Base-by-base conservation (phyloP, 805 yeast species). In the Wickerhamiella cacticola region DNA sequence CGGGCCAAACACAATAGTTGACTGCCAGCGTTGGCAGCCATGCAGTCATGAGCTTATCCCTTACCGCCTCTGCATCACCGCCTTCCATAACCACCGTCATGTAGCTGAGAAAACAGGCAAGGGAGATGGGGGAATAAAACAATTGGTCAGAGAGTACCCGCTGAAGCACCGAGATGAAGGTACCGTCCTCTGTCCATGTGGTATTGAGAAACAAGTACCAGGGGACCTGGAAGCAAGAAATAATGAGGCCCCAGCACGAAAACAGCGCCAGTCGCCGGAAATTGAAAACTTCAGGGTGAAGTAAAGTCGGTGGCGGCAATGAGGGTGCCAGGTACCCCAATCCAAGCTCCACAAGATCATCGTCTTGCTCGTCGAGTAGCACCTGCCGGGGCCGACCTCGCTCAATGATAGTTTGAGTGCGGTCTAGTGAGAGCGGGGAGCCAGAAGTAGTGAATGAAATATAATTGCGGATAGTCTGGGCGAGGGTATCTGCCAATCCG, bases 1-100 rank as follows among this genome's bases (percentile, higher is more conserved):
- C 63, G 0, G 97, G 97, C 98, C 97, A 92, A 10, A 89, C 81
- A 45, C 70, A 59, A 88, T 94, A 86, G 62, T 87, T 88, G 15
- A 82, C 71, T 28, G 68, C 61, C 36, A 88, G 63, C 0, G 95
- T 87, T 3, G 73, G 70, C 25, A 67, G 54, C 48, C 79, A 78
- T 66, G 82, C 68, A 49, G 72, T 74, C 55, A 72, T 69, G 46
- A 87, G 69, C 65, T 85, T 88, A 5, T 64, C 71, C 48, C 72
- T 70, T 21, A 86, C 72, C 9, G 82, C 83, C 1, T 73, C 72
- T 61, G 72, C 68, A 39, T 79, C 75, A 2, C 94, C 92, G 36
- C 72, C 71, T 56, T 89, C 96, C 48, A 87, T 72, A 1, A 85
- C 78, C 48, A 82, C 74, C 13, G 92, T 84, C 35, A 95, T 83